Evolutionary conservation across 768 basidiomycete genomes (phyloP).

Genomic region (Pleurotus salmoneostramineus): DNA sequence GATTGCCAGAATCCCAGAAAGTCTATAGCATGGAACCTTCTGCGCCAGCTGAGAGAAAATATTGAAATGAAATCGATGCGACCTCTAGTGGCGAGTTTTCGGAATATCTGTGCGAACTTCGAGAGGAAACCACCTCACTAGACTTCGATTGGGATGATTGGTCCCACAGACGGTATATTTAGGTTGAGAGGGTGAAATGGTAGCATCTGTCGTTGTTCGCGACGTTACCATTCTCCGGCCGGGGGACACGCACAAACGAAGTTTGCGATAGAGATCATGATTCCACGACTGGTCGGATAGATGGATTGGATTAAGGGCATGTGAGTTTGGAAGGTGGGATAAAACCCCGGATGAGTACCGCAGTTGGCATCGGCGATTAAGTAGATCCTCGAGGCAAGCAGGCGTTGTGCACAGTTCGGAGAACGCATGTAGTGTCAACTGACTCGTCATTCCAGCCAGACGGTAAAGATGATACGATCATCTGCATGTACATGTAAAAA

Average conservation of each 20-base stretch:
- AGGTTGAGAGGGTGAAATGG: neutral
- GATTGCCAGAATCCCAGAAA: neutral
- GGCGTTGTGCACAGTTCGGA: neutral
- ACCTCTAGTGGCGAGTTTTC: neutral
- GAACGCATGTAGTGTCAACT: conserved; percentile 5
- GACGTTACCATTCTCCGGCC: neutral
- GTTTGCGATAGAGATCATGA: neutral
- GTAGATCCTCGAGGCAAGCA: conserved; percentile 6
- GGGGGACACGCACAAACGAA: neutral
- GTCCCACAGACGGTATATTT: conserved; percentile 5
- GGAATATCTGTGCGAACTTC: neutral
- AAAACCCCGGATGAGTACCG: neutral
- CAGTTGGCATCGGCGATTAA: conserved; percentile 3
- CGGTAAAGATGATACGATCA: neutral
- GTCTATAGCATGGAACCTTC: neutral
- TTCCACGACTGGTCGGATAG: neutral
- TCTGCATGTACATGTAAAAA: neutral
- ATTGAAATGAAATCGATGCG: conserved; percentile 4
- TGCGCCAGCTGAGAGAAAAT: neutral
- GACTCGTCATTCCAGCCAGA: neutral
- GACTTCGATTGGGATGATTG: neutral
- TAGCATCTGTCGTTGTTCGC: neutral
- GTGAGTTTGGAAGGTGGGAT: conserved; percentile 5
- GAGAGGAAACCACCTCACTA: neutral
- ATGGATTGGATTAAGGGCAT: conserved; percentile 4